phyloP scores from a whole-genome alignment of 2,329 filamentous ascomycete genomes.

The Paracoccidioides lutzii region DNA sequence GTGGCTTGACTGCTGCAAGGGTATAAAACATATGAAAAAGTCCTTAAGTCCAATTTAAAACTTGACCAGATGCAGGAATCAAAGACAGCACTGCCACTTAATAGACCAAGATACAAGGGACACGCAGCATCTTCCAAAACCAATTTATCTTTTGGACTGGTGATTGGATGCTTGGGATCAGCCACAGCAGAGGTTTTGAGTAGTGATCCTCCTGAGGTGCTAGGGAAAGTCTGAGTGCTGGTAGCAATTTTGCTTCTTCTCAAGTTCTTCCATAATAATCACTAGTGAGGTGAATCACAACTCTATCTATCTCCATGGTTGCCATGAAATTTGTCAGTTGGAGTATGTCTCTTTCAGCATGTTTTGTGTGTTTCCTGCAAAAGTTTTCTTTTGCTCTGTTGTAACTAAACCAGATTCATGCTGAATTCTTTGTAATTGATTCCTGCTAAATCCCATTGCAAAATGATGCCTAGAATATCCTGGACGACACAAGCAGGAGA shows the following conservation, averaged over 20 bases:
- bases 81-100: neutral
- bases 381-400: neutral
- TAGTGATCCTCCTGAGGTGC: neutral
- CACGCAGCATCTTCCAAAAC: neutral
- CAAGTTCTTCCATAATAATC: too few relatives aligned
- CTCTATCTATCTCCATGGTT: too few relatives aligned
- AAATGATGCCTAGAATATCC: neutral
- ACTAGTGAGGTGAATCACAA: too few relatives aligned
- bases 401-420: neutral
- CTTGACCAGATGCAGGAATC: neutral
- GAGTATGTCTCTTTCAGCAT: too few relatives aligned
- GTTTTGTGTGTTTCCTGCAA: neutral
- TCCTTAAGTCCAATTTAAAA: neutral
- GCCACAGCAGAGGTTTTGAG: neutral
- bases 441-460: neutral
- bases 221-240: neutral
- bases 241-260: too few relatives aligned
- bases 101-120: neutral
- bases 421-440: neutral
- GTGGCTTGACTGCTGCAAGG: neutral
- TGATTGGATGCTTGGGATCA: neutral
- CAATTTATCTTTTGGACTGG: neutral
- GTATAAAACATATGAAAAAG: neutral
- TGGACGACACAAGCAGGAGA: neutral
- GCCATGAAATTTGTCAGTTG: too few relatives aligned